Conservation (phyloP, 192 early-diverging fungal species). For the Backusella australiensis region DNA sequence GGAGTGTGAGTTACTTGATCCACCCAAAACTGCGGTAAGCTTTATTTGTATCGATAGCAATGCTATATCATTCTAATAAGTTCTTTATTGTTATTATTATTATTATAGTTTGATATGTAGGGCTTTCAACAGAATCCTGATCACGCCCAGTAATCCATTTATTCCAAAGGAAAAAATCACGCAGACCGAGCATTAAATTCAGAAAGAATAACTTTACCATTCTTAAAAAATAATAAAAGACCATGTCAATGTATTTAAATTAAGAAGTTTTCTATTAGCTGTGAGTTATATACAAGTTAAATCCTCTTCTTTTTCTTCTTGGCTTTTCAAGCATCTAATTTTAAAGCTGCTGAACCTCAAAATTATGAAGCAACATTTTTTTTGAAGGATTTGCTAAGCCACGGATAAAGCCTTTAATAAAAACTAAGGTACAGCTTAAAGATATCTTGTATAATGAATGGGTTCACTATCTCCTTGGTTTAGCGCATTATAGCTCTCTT, state of each 20-base stretch:
- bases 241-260: neutral
- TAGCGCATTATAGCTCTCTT: neutral
- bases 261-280: neutral
- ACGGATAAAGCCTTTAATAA: neutral
- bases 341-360: neutral
- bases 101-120: neutral
- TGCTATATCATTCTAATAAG: neutral
- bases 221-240: too few relatives aligned
- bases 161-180: neutral
- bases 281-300: too few relatives aligned
- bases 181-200: neutral
- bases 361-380: neutral
- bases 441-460: neutral
- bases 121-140: neutral
- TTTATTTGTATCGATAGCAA: neutral
- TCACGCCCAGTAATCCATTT: too few relatives aligned
- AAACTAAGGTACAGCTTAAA: neutral
- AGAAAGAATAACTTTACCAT: too few relatives aligned
- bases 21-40: neutral
- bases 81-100: neutral
- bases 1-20: neutral
- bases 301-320: too few relatives aligned
- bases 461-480: neutral
- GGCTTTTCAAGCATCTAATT: neutral
- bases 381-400: neutral